Evolutionary conservation across 2,329 filamentous ascomycete genomes (phyloP).

Genomic region (Aspergillus arachidicola): DNA sequence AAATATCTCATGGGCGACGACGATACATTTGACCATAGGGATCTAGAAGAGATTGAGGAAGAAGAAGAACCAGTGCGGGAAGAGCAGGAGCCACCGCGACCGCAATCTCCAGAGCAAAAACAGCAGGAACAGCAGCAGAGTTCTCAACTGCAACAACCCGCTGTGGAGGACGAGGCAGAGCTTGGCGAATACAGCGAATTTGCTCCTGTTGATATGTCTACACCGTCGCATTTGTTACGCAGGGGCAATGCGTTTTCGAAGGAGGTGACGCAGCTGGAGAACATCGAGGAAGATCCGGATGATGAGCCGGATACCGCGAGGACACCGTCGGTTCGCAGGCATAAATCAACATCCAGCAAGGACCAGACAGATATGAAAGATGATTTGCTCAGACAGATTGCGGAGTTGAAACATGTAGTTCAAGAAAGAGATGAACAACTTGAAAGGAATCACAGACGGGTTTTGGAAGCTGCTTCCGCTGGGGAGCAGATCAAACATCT

Average conservation of each 20-base stretch:
- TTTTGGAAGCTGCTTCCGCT: constrained; percentile 39
- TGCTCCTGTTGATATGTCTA: constrained; percentile 48
- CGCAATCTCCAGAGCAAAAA: constrained; percentile 12
- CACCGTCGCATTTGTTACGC: constrained; percentile 44
- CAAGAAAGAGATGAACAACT: constrained; percentile 40
- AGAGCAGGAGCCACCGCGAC: constrained; percentile 9
- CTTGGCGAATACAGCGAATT: constrained; percentile 46
- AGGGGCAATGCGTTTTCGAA: constrained; percentile 28
- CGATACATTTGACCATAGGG: constrained; percentile 21
- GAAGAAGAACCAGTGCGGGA: constrained; percentile 6
- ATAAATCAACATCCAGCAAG: constrained; percentile 22
- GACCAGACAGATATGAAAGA: constrained; percentile 22
- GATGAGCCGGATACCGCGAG: constrained; percentile 24
- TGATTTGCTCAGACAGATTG: constrained; percentile 34
- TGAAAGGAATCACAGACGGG: constrained; percentile 31
- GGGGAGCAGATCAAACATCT: constrained; percentile 42
- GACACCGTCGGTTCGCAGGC: constrained; percentile 32
- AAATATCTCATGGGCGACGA: constrained; percentile 39
- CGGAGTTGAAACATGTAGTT: constrained; percentile 34
- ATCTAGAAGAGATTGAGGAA: constrained; percentile 16
- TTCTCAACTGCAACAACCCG: constrained; percentile 28
- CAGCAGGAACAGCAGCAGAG: constrained; percentile 16
- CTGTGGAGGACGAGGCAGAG: constrained; percentile 34
- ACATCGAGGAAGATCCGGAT: constrained; percentile 39
- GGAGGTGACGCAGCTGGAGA: constrained; percentile 39